Conservation (phyloP, 129 eudicot species). For the Flaveria bidentis region DNA sequence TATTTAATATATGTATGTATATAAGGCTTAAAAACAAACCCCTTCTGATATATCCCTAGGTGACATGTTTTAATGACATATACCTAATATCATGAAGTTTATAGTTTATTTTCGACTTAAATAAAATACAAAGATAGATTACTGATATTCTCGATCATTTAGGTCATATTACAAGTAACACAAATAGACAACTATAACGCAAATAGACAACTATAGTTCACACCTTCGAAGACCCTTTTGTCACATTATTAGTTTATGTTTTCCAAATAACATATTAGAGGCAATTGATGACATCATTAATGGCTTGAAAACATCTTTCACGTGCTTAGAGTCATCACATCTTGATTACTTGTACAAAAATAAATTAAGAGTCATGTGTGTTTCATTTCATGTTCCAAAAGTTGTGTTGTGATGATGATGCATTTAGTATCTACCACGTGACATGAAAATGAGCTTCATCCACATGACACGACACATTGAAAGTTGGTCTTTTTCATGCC, state of each 20-base stretch:
- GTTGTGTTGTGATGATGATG: background rate
- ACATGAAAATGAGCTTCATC: constrained; percentile 10
- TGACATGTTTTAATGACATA: no score
- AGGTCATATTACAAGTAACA: background rate
- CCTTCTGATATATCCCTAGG: no score
- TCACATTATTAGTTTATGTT: background rate
- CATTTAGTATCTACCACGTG: constrained; percentile 24
- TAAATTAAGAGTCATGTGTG: background rate
- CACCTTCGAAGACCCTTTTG: background rate
- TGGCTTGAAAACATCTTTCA: background rate
- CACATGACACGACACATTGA: background rate
- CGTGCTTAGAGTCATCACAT: background rate
- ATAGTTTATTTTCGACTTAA: no score
- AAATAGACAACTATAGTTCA: background rate
- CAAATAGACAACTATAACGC: background rate
- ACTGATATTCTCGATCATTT: no score
- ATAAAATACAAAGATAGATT: background rate
- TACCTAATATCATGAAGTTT: no score
- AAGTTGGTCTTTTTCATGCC: background rate
- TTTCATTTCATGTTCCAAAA: constrained; percentile 5
- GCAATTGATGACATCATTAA: background rate
- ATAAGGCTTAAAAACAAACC: no score
- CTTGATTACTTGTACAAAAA: background rate
- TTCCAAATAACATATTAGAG: background rate
- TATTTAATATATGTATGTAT: no score